Percentiles rank a stretch among this genome's conserved stretches.
Conservation (phyloP, 331 rosid species). For the Rosa hybrid region DNA sequence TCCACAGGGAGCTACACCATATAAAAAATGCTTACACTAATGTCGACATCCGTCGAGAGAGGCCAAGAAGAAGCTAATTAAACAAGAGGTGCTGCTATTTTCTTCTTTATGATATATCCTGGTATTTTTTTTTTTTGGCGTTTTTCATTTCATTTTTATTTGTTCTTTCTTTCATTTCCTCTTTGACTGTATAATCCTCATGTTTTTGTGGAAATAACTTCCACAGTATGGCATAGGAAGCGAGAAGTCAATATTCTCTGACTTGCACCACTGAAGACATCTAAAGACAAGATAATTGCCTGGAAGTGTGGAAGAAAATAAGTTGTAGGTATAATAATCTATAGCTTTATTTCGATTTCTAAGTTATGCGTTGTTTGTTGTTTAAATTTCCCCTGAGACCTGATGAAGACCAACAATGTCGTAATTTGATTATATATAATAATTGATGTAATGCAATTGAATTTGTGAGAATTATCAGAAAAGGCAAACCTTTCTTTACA, state of each 20-base stretch:
- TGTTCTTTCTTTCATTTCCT: no score
- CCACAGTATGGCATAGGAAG: not conserved
- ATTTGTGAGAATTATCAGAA: no score
- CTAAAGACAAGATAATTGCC: not conserved
- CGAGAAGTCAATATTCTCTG: not conserved
- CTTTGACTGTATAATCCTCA: not conserved
- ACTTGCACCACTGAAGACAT: not conserved
- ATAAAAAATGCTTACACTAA: conserved; percentile 8
- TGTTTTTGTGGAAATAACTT: not conserved
- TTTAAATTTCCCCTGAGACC: no score
- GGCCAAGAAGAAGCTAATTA: not conserved
- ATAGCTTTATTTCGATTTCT: not conserved
- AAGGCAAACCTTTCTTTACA: not conserved
- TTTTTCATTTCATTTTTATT: no score
- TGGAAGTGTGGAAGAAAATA: not conserved
- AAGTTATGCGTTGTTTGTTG: not conserved
- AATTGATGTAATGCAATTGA: not conserved
- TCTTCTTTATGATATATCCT: no score
- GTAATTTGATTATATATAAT: not conserved
- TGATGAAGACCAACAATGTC: not conserved
- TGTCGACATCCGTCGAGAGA: not conserved
- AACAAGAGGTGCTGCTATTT: not conserved
- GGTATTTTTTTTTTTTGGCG: no score
- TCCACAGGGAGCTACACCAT: conserved; percentile 11
- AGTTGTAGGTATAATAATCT: no score